Base-by-base conservation (phyloP, 495 filamentous ascomycete genomes). In the Lepraria neglecta region DNA sequence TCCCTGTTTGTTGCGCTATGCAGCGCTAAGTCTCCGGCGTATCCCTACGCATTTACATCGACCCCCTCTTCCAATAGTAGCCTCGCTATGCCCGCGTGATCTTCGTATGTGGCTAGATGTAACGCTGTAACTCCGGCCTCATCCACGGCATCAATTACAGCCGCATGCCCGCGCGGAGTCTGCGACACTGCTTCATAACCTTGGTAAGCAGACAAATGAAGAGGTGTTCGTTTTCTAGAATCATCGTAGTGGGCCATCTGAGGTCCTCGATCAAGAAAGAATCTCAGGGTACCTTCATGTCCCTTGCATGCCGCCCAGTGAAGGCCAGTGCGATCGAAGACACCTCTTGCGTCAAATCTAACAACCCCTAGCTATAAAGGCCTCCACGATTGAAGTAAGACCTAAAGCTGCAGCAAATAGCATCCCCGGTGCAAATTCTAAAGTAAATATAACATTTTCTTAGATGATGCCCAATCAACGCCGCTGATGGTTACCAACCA, bases 61-160 rank as follows among this genome's bases (percentile, higher is more conserved):
- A 58, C 58, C 12, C 58, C 62, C 3, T 45, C 27, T 27, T 64
- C 62, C 10, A 64, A 30, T 14, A 64, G 40, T 6, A 56, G 21
- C 31, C 38, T 27, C 17, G 61, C 19, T 33, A 57, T 56, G 1
- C 33, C 11, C 12, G 11, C n/a, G 10, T 42, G 33, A 17, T 40
- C 57, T 0, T 24, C 21, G 5, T 17, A 3, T 2, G 48, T 33
- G 11, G 62, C 58, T 19, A 71, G 67, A 68, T 54, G 60, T 42
- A 61, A 48, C 10, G 62, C 21, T n/a, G 56, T 60, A 21, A 0
- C 14, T 11, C 58, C 42, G 24, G 6, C 0, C 6, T 9, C 0
- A 14, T 43, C 4, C 19, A 12, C 9, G 15, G 21, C 19, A 33
- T 64, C 40, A 52, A 55, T 15, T 21, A 58, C 48, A 6, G 60